A percentile compares a stretch with the other conserved stretches of the same genome.
These are phyloP conservation scores for Nematocida sp. DNA, from an alignment of 371 early-diverging fungal genomes.

Conservation along the genomic window DNA sequence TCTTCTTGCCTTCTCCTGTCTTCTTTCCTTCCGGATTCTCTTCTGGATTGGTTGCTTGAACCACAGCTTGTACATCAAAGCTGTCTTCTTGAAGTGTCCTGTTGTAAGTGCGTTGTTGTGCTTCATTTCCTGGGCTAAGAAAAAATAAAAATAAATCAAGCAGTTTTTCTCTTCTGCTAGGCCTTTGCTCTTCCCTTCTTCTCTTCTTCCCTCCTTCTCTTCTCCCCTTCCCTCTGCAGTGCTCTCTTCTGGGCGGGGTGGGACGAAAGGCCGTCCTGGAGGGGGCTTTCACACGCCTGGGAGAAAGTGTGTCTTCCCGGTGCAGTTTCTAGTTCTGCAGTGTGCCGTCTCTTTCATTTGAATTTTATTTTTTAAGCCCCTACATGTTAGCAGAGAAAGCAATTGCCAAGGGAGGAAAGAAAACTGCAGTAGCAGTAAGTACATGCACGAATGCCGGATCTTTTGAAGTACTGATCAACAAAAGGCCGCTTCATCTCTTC, in stretches of 20 bases:
- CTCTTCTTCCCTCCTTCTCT: no score
- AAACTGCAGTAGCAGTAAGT: constrained; percentile 97
- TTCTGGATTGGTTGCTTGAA: constrained; percentile 94
- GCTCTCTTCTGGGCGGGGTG: no score
- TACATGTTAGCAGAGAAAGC: constrained; percentile 47
- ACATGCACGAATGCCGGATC: constrained; percentile 91
- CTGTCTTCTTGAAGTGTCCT: constrained; percentile 95
- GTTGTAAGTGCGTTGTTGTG: constrained; percentile 97
- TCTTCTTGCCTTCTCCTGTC: constrained; percentile 84
- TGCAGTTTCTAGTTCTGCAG: not conserved
- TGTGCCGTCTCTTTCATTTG: not conserved
- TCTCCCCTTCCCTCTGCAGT: no score
- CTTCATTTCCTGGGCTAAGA: constrained; percentile 60
- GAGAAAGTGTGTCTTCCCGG: no score
- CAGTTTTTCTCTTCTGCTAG: no score
- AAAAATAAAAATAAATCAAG: constrained; percentile 56
- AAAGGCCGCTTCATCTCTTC: constrained; percentile 84
- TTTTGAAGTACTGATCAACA: constrained; percentile 84
- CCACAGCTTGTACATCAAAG: constrained; percentile 93
- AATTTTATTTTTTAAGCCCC: constrained; percentile 54
- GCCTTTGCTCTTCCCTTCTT: no score
- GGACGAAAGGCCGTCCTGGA: no score
- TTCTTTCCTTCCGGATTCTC: constrained; percentile 75
- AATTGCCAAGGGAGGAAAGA: constrained; percentile 68
- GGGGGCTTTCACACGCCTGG: no score